Base-by-base conservation (phyloP, 495 filamentous ascomycete species). In the Penicillium salamii region DNA sequence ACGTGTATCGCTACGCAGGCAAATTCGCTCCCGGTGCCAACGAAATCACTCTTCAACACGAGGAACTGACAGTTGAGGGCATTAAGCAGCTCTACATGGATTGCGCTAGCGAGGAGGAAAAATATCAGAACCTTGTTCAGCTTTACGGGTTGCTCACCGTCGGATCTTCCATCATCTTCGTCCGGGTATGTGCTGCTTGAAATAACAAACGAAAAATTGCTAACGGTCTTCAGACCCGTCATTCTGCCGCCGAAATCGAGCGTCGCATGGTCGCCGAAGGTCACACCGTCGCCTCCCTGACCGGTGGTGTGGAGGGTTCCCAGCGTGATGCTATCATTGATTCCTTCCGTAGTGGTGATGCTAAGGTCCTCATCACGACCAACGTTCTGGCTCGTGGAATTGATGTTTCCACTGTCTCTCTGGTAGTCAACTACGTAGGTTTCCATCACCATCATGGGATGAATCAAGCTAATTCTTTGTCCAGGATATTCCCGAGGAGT, bases 21-120 rank as follows among this genome's bases (percentile, higher is more conserved):
- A 75, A 74, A 41, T 97, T 91, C 59, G 88, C 91, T 5, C 91
- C 91, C 5, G 77, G 83, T 11, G 85, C 93, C 15, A 95, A 96
- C 69, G 77, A 90, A 59, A 88, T 97, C 59, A 93, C 89, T 24
- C 79, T 99, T 31, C 82, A 85, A 54, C 85, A 90, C 35, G 84
- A 95, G 57, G 91, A 97, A 61, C 82, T 99, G 58, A 97, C 91
- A 0, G 90, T 97, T 48, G 89, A 95, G 59, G 92, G 93, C 5
- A 99, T 99, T 66, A 93, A 88, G 55, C 95, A 99, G 63, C 82
- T 99, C 57, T 97, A 90, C 61, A 88, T 99, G 68, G 95, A 99
- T 65, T 96, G 90, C 67, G 71, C 84, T 4, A 72, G 72, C 15
- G 88, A 93, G 39, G 69, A 85, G 11, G 80, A 89, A 58, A 99